Percentiles rank a stretch among this genome's conserved stretches.
Evolutionary conservation across 768 basidiomycete species (phyloP).

Genomic region (Boletus reticuloceps): DNA sequence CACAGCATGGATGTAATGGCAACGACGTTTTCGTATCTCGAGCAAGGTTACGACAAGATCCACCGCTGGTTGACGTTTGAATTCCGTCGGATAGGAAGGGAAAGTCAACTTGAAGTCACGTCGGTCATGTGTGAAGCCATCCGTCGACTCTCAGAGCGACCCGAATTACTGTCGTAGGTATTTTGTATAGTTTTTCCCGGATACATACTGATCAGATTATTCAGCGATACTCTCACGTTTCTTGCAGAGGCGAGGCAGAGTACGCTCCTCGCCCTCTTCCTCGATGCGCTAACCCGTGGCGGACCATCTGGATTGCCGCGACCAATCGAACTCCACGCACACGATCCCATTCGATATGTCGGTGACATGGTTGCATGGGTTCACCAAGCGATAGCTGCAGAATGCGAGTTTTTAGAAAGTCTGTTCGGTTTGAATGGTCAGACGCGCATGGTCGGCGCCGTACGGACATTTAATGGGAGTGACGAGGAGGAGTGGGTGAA

Average conservation of each 20-base stretch:
- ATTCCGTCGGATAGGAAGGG: slow-evolving; percentile 75
- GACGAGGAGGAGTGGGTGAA: slow-evolving; percentile 80
- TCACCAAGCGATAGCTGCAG: slow-evolving; percentile 92
- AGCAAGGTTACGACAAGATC: slow-evolving; percentile 88
- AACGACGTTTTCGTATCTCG: slow-evolving; percentile 74
- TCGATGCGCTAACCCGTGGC: slow-evolving; percentile 85
- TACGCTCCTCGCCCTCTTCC: slow-evolving; percentile 77
- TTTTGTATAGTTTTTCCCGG: background rate
- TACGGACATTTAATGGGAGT: slow-evolving; percentile 48
- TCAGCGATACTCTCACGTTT: slow-evolving; percentile 68
- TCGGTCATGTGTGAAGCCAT: slow-evolving; percentile 69
- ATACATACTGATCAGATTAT: background rate
- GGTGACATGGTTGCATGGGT: slow-evolving; percentile 99
- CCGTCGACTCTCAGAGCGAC: slow-evolving; percentile 67
- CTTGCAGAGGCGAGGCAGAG: slow-evolving; percentile 83
- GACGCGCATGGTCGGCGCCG: slow-evolving; percentile 71
- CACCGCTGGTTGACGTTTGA: slow-evolving; percentile 83
- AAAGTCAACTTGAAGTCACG: slow-evolving; percentile 68
- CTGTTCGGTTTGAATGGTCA: slow-evolving; percentile 65
- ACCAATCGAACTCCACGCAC: slow-evolving; percentile 96
- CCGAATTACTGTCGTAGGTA: slow-evolving; percentile 58
- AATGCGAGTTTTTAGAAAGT: slow-evolving; percentile 89
- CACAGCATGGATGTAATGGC: slow-evolving; percentile 86
- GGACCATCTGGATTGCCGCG: slow-evolving; percentile 82
- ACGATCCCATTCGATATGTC: slow-evolving; percentile 93